Base-by-base conservation (phyloP, 352 stramenopile genomes). In the Globisporangium heterothallicum region DNA sequence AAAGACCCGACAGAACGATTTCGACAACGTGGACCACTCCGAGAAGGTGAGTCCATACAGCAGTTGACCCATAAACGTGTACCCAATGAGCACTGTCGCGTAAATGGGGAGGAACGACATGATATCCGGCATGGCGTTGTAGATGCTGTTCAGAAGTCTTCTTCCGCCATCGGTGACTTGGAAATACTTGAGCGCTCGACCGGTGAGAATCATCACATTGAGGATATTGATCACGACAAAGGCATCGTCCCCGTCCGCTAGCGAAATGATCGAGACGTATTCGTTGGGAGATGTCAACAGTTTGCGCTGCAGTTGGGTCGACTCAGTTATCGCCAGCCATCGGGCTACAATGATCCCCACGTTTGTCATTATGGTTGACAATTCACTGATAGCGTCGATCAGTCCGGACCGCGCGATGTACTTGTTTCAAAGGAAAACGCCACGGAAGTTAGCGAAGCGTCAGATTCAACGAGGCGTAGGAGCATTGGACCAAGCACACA, bases 61-160 rank as follows among this genome's bases (percentile, higher is more conserved):
- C 64, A 88, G 73, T 57, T 86, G 73, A 1, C 77, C 77, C 0
- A 65, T 71, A 43, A 86, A 86, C n/a, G 77, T 77, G 52, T 86
- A 88, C 29, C 74, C 70, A 12, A 86, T 58, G 51, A 85, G 74
- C 21, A 86, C 66, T 0, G 74, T 58, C 14, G 72, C 54, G 44
- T 88, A 88, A 30, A 88, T 88, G 13, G 77, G 77, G 1, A 82
- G 55, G 62, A 88, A 88, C n/a, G 70, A 85, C 35, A 80, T 53
- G 14, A 88, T 64, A 49, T 88, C 74, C 16, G 74, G 74, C 74
- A 88, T 82, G 6, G 74, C 72, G 5, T 66, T 67, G 52, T 82
- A 79, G 5, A 88, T 63, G 58, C 77, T 88, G 24, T 64, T 56
- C 61, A 86, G 81, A 14, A 88, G 68, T 2, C 74, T 62, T 3